A percentile compares a stretch with the other conserved stretches of the same genome.
Evolutionary conservation across 371 early-diverging fungal genomes (phyloP).

Genomic region (Synchytrium microbalum): DNA sequence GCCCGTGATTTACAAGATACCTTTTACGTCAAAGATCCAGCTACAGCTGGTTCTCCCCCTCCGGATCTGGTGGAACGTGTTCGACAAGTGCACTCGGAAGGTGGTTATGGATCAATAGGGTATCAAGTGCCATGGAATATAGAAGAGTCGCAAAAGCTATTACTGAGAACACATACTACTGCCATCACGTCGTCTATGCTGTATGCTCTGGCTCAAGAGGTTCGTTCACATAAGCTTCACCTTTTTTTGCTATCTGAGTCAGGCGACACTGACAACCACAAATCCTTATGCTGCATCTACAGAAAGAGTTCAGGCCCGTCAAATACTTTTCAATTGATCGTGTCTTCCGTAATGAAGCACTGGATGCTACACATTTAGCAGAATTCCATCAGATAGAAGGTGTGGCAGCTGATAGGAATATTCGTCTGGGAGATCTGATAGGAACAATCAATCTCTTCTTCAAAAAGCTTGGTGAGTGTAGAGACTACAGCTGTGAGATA

Average conservation of each 20-base stretch:
- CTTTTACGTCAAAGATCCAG: conserved; percentile 93
- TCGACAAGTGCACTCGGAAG: conserved; percentile 85
- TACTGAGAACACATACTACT: conserved; percentile 99
- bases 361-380: conserved; percentile 99
- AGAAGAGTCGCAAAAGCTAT: conserved; percentile 91
- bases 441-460: conserved; percentile 97
- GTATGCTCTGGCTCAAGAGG: conserved; percentile 81
- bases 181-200: conserved; percentile 93
- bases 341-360: conserved; percentile 98
- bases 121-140: conserved; percentile 88
- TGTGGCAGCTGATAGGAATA: conserved; percentile 91
- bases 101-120: conserved; percentile 97
- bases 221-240: not conserved
- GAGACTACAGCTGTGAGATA: not conserved
- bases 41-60: conserved; percentile 69
- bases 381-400: conserved; percentile 99
- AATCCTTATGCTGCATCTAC: not conserved
- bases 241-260: conserved; percentile 6
- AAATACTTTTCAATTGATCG: conserved; percentile 99
- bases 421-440: conserved; percentile 96
- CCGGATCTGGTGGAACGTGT: conserved; percentile 86
- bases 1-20: conserved; percentile 99
- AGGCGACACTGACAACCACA: conserved; percentile 1
- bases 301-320: conserved; percentile 68
- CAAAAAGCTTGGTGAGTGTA: conserved; percentile 88